phyloP scores from a whole-genome alignment of 2,329 filamentous ascomycete genomes.

The Cordyceps cateniannulata region DNA sequence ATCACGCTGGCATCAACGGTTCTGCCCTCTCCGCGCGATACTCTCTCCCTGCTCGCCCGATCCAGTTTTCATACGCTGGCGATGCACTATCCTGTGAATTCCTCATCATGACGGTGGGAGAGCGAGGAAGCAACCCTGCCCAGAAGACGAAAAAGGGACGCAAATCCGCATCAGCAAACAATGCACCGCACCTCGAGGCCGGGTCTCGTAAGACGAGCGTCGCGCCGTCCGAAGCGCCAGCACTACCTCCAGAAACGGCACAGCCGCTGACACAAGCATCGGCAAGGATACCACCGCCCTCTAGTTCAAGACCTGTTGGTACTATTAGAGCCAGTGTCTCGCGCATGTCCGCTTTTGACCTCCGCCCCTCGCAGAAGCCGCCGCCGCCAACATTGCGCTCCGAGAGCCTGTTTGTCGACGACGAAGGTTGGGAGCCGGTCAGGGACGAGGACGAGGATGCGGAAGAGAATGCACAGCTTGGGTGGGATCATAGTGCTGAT shows the following conservation, averaged over 20 bases:
- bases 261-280: slow-evolving; percentile 18
- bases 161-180: slow-evolving; percentile 30
- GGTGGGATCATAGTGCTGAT: slow-evolving; percentile 66
- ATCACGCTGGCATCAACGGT: slow-evolving; percentile 64
- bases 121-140: slow-evolving; percentile 44
- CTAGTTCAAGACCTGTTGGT: slow-evolving; percentile 27
- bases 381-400: slow-evolving; percentile 53
- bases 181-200: slow-evolving; percentile 40
- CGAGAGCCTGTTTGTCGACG: slow-evolving; percentile 69
- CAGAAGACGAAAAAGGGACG: slow-evolving; percentile 42
- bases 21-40: slow-evolving; percentile 63
- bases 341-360: slow-evolving; percentile 33
- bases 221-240: slow-evolving; percentile 28
- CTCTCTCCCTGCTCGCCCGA: slow-evolving; percentile 62
- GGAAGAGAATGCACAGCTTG: slow-evolving; percentile 60
- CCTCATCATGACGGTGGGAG: slow-evolving; percentile 75
- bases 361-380: slow-evolving; percentile 47
- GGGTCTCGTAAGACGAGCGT: slow-evolving; percentile 38
- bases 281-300: slow-evolving; percentile 23
- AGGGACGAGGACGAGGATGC: slow-evolving; percentile 53
- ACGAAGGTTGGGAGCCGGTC: slow-evolving; percentile 70
- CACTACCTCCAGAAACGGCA: slow-evolving; percentile 3
- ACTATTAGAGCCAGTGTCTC: slow-evolving; percentile 29
- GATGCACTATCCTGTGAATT: slow-evolving; percentile 69
- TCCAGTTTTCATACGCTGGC: slow-evolving; percentile 65